These are phyloP conservation scores for Fusarium piperis DNA, from an alignment of 2,329 filamentous ascomycete species.

Conservation along the genomic window DNA sequence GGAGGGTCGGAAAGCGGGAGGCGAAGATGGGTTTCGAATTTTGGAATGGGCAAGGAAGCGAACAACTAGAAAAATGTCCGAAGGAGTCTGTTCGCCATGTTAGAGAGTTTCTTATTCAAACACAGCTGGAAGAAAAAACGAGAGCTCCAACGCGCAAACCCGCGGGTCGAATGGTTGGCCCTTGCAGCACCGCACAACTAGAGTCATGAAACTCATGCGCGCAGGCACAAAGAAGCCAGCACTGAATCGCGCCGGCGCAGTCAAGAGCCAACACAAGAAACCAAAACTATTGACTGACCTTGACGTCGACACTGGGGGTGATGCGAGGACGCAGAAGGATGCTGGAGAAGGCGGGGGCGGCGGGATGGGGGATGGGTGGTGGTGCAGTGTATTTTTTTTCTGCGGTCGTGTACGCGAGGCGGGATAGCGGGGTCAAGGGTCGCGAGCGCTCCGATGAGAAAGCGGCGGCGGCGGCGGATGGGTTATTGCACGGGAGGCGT, in stretches of 20 bases:
- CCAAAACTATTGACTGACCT: slow-evolving; percentile 34
- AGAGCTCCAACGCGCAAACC: slow-evolving; percentile 24
- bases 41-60: slow-evolving; percentile 13
- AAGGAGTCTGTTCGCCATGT: slow-evolving; percentile 14
- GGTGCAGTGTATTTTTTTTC: slow-evolving; percentile 43
- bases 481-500: slow-evolving; percentile 33
- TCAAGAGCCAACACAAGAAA: neutral
- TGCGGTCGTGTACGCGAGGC: slow-evolving; percentile 43
- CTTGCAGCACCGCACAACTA: slow-evolving; percentile 17
- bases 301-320: slow-evolving; percentile 34
- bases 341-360: slow-evolving; percentile 34
- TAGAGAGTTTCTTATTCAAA: neutral
- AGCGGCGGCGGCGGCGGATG: slow-evolving; percentile 33
- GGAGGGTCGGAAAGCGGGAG: slow-evolving; percentile 31
- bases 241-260: neutral
- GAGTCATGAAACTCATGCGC: neutral
- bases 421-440: slow-evolving; percentile 48
- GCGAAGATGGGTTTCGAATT: slow-evolving; percentile 18
- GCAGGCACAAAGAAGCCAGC: neutral
- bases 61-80: slow-evolving; percentile 10
- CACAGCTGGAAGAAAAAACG: neutral
- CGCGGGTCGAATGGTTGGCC: slow-evolving; percentile 3
- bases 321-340: slow-evolving; percentile 33
- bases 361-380: slow-evolving; percentile 31
- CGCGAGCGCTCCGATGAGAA: slow-evolving; percentile 38